Conservation (phyloP, 805 yeast genomes). For the Candida bentonensis region DNA sequence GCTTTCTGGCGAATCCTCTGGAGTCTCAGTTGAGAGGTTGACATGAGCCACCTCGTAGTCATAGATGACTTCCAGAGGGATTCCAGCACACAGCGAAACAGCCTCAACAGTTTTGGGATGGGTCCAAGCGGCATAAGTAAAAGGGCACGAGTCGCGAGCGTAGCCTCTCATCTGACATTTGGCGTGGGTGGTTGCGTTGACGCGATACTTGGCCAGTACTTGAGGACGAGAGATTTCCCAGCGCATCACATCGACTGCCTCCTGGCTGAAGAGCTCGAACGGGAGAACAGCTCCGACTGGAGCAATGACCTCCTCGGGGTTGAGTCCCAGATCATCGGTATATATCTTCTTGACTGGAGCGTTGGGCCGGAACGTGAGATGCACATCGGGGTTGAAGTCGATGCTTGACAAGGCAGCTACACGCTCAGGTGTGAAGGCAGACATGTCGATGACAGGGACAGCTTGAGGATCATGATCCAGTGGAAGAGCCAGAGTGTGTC, state of each 20-base stretch:
- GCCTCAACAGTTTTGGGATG: constrained; percentile 43
- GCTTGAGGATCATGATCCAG: too few relatives aligned
- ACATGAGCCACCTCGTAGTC: constrained; percentile 44
- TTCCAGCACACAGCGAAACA: constrained; percentile 44
- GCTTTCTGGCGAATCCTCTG: too few relatives aligned
- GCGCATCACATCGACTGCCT: constrained; percentile 45
- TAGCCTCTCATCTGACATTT: constrained; percentile 35
- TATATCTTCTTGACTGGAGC: constrained; percentile 23
- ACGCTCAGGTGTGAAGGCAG: too few relatives aligned
- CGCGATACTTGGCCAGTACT: constrained; percentile 30
- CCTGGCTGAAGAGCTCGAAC: constrained; percentile 46
- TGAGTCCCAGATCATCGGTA: constrained; percentile 37
- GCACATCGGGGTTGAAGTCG: constrained; percentile 24
- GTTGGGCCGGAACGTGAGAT: constrained; percentile 22
- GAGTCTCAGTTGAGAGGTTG: constrained; percentile 25
- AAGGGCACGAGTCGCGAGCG: constrained; percentile 33
- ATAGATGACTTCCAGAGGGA: constrained; percentile 38
- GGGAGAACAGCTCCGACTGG: constrained; percentile 45
- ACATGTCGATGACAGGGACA: too few relatives aligned
- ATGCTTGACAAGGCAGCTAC: too few relatives aligned
- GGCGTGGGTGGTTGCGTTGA: constrained; percentile 26
- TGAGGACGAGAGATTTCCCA: constrained; percentile 37
- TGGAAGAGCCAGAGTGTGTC: too few relatives aligned
- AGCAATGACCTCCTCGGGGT: constrained; percentile 33
- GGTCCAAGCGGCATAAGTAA: constrained; percentile 42